Percentiles rank a stretch among this genome's conserved stretches.
Evolutionary conservation across 23 red algal genomes (phyloP).

Genomic region (Gracilaria domingensis): DNA sequence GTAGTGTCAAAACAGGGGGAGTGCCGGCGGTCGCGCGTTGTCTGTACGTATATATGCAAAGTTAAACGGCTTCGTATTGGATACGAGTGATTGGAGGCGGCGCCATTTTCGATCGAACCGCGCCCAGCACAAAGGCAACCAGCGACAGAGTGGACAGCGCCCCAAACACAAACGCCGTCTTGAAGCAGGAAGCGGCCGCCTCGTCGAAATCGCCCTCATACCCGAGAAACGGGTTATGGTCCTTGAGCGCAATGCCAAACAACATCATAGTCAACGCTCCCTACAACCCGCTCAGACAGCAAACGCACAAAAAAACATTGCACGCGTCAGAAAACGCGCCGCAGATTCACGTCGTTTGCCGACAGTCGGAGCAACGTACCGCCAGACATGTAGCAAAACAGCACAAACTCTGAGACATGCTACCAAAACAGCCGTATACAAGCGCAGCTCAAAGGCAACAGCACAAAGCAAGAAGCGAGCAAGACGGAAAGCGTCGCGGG

Average conservation of each 20-base stretch:
- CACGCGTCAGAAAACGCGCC: background rate
- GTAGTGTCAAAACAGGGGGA: no score
- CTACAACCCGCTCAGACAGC: no score
- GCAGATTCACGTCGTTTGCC: background rate
- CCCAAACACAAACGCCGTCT: conserved; percentile 64
- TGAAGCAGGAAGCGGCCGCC: conserved; percentile 73
- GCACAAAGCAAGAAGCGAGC: background rate
- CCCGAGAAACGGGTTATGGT: conserved; percentile 77
- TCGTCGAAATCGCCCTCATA: conserved; percentile 73
- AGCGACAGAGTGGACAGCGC: conserved; percentile 61
- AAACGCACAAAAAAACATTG: background rate
- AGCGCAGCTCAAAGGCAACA: background rate
- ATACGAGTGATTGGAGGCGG: conserved; percentile 13
- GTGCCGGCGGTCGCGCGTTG: no score
- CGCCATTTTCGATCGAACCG: conserved; percentile 61
- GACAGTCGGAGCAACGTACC: conserved; percentile 36
- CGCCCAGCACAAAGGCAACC: conserved; percentile 42
- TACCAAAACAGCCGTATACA: background rate
- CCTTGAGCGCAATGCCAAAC: conserved; percentile 55
- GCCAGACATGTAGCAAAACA: conserved; percentile 53
- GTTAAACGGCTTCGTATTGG: conserved; percentile 37
- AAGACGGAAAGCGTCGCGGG: background rate
- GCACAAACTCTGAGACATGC: conserved; percentile 56
- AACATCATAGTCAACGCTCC: conserved; percentile 73
- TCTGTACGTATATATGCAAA: background rate